These are phyloP conservation scores for Epichloe gansuensis DNA, from an alignment of 2,329 filamentous ascomycete species.

Conservation along the genomic window DNA sequence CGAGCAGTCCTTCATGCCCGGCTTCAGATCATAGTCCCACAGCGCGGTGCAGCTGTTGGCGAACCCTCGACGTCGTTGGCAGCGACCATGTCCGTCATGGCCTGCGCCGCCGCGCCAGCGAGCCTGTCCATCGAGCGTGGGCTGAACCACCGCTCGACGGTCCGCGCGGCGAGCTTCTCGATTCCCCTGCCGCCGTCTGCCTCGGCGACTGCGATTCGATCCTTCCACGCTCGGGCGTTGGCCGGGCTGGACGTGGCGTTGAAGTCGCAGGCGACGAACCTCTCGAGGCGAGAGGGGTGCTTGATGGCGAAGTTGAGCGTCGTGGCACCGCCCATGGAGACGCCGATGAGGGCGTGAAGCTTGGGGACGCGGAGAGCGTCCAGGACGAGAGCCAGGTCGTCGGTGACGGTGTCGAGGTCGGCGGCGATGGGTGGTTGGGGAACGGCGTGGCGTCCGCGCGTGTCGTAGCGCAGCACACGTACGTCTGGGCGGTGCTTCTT, in stretches of 20 bases:
- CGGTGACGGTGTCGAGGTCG: conserved; percentile 52
- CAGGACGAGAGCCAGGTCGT: conserved; percentile 55
- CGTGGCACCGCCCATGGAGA: conserved; percentile 72
- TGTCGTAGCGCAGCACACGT: conserved; percentile 65
- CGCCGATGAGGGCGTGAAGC: conserved; percentile 58
- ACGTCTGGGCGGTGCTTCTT: conserved; percentile 47
- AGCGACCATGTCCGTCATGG: conserved; percentile 57
- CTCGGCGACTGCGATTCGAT: conserved; percentile 59
- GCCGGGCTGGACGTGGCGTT: conserved; percentile 59
- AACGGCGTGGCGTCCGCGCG: conserved; percentile 51
- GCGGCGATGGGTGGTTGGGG: conserved; percentile 37
- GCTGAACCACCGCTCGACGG: conserved; percentile 72
- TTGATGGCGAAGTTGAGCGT: conserved; percentile 59
- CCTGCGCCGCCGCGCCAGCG: conserved; percentile 34
- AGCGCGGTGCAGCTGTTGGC: conserved; percentile 55
- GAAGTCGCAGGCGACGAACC: conserved; percentile 68
- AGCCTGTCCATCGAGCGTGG: conserved; percentile 32
- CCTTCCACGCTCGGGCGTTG: conserved; percentile 70
- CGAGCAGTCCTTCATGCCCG: conserved; percentile 37
- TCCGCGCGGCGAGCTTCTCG: conserved; percentile 53
- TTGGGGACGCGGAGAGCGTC: conserved; percentile 55
- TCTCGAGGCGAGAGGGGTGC: conserved; percentile 44
- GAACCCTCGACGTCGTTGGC: conserved; percentile 58
- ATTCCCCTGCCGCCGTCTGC: conserved; percentile 46
- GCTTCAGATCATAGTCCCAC: conserved; percentile 57